Base-by-base conservation (phyloP, 768 basidiomycete species). In the Clathrus columnatus region DNA sequence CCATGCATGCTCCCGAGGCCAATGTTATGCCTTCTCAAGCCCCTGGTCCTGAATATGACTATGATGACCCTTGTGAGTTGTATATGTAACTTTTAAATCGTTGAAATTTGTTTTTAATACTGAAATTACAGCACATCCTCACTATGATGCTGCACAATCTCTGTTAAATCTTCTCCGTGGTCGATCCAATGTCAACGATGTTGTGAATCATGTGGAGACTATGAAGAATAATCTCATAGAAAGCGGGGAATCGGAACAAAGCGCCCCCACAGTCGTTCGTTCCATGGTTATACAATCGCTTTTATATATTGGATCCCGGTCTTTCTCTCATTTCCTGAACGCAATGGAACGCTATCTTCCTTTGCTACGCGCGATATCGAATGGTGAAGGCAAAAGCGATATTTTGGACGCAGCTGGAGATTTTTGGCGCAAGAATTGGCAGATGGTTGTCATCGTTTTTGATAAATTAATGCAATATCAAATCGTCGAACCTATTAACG, bases 381-480 rank as follows among this genome's bases (percentile, higher is more conserved):
- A 55, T 45, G 76, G 72, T 61, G 80, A 85, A 62, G 80, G 84
- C 59, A 81, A 86, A 65, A 74, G 72, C 36, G 80, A 89, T 61
- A 80, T 97, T 58, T 76, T 97, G 14, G 74, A 75, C 14, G 79
- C 84, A 2, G 81, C 85, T 0, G 80, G 82, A 0, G 68, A 74
- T 4, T 98, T 94, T 71, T 99, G 94, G 94, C 77, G 77, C 60
- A 69, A 82, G 62, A 91, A 87, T 64, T 74, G 79, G 27, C 93
- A 97, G 62, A 91, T 93, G 83, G 75, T 93, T 47, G 77, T 78
- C 16, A 93, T 99, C 64, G 92, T 97, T 7, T 85, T 95, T 59
- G 96, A 98, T 75, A 99, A 99, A 72, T 73, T 98, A 52, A 88
- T 98, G 83, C 95, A 98, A 66, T 99, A 99, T 70, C 93, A 96